A percentile compares a stretch with the other conserved stretches of the same genome.
phyloP scores from a whole-genome alignment of 2,329 filamentous ascomycete species.

The Sclerotinia sclerotiorum region DNA sequence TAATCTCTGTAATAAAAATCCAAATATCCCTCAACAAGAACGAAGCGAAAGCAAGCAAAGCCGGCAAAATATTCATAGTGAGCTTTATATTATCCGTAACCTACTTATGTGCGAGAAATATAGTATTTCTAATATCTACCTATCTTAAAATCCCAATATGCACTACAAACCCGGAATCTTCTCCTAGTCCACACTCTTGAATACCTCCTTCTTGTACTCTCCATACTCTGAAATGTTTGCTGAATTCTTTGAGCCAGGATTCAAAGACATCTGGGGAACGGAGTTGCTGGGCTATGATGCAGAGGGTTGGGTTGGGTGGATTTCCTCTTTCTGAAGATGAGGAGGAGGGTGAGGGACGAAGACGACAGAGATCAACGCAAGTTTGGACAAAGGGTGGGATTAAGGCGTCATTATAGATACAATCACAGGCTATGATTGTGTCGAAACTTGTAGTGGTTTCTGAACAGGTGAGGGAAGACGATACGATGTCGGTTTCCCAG shows the following conservation, averaged over 20 bases:
- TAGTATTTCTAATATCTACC: background rate
- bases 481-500: conserved; percentile 64
- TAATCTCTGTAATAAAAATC: no score
- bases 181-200: conserved; percentile 11
- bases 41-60: background rate
- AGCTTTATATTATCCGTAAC: background rate
- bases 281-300: conserved; percentile 85
- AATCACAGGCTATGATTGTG: conserved; percentile 81
- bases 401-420: conserved; percentile 90
- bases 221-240: conserved; percentile 70
- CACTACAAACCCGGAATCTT: conserved; percentile 73
- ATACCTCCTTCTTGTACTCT: conserved; percentile 50
- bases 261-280: conserved; percentile 84
- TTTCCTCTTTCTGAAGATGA: conserved; percentile 11
- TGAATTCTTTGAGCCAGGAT: conserved; percentile 71
- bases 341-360: conserved; percentile 45
- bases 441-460: conserved; percentile 57
- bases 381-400: conserved; percentile 80
- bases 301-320: conserved; percentile 57
- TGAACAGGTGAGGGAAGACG: conserved; percentile 34
- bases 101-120: background rate
- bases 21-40: background rate
- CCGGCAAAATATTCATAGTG: no score
- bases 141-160: conserved; percentile 68
- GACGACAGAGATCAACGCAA: conserved; percentile 69